Evolutionary conservation across 768 basidiomycete genomes (phyloP), one percentile per base, ranked within the genome.

Genomic region (Tulasnella sp.): DNA sequence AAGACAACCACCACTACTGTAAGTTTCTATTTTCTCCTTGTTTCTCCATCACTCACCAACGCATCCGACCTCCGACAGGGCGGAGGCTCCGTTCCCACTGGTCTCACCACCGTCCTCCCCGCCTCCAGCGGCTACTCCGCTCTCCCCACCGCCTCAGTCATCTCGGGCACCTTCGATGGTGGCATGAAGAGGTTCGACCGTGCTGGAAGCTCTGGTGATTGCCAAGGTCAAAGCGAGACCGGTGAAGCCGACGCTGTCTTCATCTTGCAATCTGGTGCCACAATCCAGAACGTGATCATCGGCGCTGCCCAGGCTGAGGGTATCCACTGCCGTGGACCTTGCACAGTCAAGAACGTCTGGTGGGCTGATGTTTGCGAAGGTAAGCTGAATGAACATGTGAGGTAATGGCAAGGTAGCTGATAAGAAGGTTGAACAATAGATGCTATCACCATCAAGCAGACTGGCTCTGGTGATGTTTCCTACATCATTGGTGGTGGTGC

Each of bases 121-220:
- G 78, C 78, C 29, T 78, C 78, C 0, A 44, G 71, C 73, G 78
- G 78, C 44, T 78, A 78, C 61, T 55, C 61, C 35, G 78, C 78
- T n/a, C 57, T 78, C 37, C 73, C 78, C 11, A 78, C 78, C 26
- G 78, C 78, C 18, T 78, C 78, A 18, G 74, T 78, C n/a, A 78
- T 78, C 73, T 20, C 74, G 32, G 73, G 78, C 9, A 74, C 78
- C 7, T 78, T 78, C 44, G 78, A 78, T 29, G 78, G 78, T 51
- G 78, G 78, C n/a, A 78, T 78, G 78, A 78, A 78, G 78, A 44
- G 78, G 46, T 78, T 44, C 61, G 78, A 78, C 32, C 78, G 78
- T 29, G 78, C 78, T 11, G 78, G 78, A 5, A 74, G 71, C 29
- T 75, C 70, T 32, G 55, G 55, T 67, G 55, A 5, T 51, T 69